Percentiles rank a stretch among this genome's conserved stretches.
phyloP scores from a whole-genome alignment of 352 stramenopile species.

The Phytophthora fragariaefolia region DNA sequence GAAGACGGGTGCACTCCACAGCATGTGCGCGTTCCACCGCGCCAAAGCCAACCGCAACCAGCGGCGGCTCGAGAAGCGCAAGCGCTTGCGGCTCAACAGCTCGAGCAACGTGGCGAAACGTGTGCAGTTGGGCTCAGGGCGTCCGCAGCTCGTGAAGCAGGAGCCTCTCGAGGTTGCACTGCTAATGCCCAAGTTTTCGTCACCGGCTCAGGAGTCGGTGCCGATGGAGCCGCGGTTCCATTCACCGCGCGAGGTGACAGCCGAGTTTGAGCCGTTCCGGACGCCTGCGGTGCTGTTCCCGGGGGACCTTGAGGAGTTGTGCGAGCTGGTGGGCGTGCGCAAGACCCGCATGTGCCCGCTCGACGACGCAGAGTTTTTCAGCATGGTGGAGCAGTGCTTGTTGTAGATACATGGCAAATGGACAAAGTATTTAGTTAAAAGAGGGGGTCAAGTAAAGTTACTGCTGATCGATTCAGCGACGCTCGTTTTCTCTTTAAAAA shows the following conservation, averaged over 20 bases:
- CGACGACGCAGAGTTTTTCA: constrained; percentile 2
- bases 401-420: neutral
- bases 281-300: constrained; percentile 40
- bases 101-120: constrained; percentile 6
- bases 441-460: too few relatives aligned
- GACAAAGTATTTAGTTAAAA: constrained; percentile 14
- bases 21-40: constrained; percentile 66
- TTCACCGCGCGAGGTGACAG: constrained; percentile 33
- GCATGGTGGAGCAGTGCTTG: constrained; percentile 6
- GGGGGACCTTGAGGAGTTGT: constrained; percentile 50
- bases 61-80: constrained; percentile 52
- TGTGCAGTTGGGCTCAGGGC: neutral
- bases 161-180: neutral
- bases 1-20: constrained; percentile 65
- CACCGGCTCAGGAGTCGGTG: constrained; percentile 5
- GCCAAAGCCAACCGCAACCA: constrained; percentile 67
- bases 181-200: constrained; percentile 12
- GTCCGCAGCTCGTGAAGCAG: constrained; percentile 4
- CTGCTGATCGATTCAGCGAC: too few relatives aligned
- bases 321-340: constrained; percentile 41
- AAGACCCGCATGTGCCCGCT: constrained; percentile 1
- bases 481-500: too few relatives aligned
- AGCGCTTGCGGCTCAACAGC: constrained; percentile 32
- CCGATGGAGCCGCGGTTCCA: constrained; percentile 4
- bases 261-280: constrained; percentile 45